phyloP scores from a whole-genome alignment of 495 filamentous ascomycete species.

The Aspergillus leporis region DNA sequence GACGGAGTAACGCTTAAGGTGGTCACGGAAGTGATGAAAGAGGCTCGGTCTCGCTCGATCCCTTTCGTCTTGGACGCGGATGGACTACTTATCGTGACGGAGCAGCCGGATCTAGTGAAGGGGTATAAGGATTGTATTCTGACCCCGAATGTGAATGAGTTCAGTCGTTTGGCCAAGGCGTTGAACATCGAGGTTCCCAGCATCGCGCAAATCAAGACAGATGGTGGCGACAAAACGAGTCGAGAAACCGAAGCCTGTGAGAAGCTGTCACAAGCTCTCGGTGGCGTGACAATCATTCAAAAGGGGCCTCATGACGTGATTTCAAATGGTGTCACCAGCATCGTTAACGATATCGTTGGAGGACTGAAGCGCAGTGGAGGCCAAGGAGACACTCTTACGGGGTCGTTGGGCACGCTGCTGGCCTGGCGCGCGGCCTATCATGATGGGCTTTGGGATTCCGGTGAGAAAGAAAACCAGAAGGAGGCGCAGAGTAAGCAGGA shows the following conservation, averaged over 20 bases:
- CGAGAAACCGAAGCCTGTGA: slow-evolving; percentile 60
- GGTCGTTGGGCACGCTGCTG: slow-evolving; percentile 81
- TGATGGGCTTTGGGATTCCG: slow-evolving; percentile 75
- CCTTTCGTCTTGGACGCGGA: slow-evolving; percentile 93
- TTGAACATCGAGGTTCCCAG: slow-evolving; percentile 59
- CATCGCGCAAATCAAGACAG: slow-evolving; percentile 44
- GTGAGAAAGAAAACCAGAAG: slow-evolving; percentile 43
- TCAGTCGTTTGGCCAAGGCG: slow-evolving; percentile 73
- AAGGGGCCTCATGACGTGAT: slow-evolving; percentile 88
- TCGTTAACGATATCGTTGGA: slow-evolving; percentile 72
- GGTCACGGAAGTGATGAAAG: slow-evolving; percentile 74
- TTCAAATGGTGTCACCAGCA: slow-evolving; percentile 73
- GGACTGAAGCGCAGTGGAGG: slow-evolving; percentile 90
- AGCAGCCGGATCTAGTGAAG: slow-evolving; percentile 71
- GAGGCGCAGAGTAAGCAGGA: slow-evolving; percentile 41
- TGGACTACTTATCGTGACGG: slow-evolving; percentile 74
- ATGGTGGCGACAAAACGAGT: slow-evolving; percentile 44
- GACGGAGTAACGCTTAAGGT: slow-evolving; percentile 90
- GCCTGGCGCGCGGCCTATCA: slow-evolving; percentile 86
- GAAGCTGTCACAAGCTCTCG: slow-evolving; percentile 72
- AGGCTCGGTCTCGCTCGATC: slow-evolving; percentile 69
- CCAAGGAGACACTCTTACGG: slow-evolving; percentile 94
- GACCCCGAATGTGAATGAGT: slow-evolving; percentile 94
- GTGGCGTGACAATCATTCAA: slow-evolving; percentile 86
- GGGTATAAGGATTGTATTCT: slow-evolving; percentile 85